A percentile compares a stretch with the other conserved stretches of the same genome.
These are phyloP conservation scores for Coniosporium uncinatum DNA, from an alignment of 2,329 filamentous ascomycete genomes.

Conservation along the genomic window DNA sequence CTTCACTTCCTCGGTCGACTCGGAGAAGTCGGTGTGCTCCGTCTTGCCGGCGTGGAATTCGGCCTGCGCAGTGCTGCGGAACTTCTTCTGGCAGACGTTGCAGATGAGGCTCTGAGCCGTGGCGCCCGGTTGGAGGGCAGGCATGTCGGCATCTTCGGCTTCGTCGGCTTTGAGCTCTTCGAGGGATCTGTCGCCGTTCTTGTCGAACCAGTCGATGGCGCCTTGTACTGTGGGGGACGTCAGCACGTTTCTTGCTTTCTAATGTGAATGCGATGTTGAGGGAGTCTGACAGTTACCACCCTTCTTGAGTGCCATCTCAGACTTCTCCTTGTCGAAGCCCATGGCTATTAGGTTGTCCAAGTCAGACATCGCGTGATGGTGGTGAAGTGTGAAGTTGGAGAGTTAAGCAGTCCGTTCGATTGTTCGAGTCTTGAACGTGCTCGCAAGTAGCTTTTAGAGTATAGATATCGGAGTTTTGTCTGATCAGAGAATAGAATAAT, in stretches of 20 bases:
- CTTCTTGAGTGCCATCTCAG: constrained; percentile 80
- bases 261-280: constrained; percentile 2
- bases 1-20: constrained; percentile 89
- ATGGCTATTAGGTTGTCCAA: constrained; percentile 57
- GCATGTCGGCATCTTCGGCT: constrained; percentile 44
- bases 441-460: neutral
- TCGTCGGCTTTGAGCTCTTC: constrained; percentile 65
- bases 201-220: constrained; percentile 92
- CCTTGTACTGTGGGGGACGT: constrained; percentile 58
- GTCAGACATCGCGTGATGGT: constrained; percentile 42
- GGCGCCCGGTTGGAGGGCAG: constrained; percentile 64
- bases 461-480: too few relatives aligned
- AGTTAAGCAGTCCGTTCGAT: neutral
- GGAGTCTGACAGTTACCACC: constrained; percentile 64
- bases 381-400: constrained; percentile 2
- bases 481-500: too few relatives aligned
- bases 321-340: constrained; percentile 79
- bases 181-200: constrained; percentile 81
- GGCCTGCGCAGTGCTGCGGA: constrained; percentile 74
- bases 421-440: neutral
- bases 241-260: constrained; percentile 1
- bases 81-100: constrained; percentile 92
- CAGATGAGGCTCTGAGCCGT: constrained; percentile 79
- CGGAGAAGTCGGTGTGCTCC: constrained; percentile 85
- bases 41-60: constrained; percentile 91